Evolutionary conservation across 2,329 filamentous ascomycete genomes (phyloP).

Genomic region (Dactylella cylindrospora): DNA sequence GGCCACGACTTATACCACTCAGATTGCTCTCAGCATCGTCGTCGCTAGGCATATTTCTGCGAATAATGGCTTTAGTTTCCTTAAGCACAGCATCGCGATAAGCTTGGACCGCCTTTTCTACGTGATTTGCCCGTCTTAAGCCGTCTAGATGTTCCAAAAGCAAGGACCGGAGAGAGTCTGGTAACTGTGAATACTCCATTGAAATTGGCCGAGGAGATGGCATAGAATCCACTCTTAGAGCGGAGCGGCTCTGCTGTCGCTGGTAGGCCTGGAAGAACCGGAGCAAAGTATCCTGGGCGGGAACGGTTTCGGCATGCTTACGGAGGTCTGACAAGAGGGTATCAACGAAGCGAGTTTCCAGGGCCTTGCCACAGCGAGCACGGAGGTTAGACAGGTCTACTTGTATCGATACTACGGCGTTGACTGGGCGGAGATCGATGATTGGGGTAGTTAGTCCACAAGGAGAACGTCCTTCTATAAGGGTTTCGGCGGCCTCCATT

Average conservation of each 20-base stretch:
- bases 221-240: constrained; percentile 44
- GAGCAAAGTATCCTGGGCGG: constrained; percentile 71
- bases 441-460: constrained; percentile 21
- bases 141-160: constrained; percentile 73
- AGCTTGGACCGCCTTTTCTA: constrained; percentile 74
- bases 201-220: constrained; percentile 48
- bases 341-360: constrained; percentile 76
- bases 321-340: constrained; percentile 77
- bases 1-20: constrained; percentile 45
- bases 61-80: constrained; percentile 82
- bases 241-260: constrained; percentile 62
- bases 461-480: constrained; percentile 54
- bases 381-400: constrained; percentile 75
- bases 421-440: constrained; percentile 57
- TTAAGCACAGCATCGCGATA: constrained; percentile 82
- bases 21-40: constrained; percentile 83
- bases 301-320: constrained; percentile 73
- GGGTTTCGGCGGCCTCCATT: constrained; percentile 74
- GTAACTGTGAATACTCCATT: constrained; percentile 76
- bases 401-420: constrained; percentile 76
- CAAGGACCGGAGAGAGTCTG: constrained; percentile 68
- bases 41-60: constrained; percentile 82
- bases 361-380: constrained; percentile 80
- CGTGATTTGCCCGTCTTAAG: constrained; percentile 76
- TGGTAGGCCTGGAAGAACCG: constrained; percentile 77